phyloP scores from a whole-genome alignment of 169 alveolate species.

The Miamiensis avidus region DNA sequence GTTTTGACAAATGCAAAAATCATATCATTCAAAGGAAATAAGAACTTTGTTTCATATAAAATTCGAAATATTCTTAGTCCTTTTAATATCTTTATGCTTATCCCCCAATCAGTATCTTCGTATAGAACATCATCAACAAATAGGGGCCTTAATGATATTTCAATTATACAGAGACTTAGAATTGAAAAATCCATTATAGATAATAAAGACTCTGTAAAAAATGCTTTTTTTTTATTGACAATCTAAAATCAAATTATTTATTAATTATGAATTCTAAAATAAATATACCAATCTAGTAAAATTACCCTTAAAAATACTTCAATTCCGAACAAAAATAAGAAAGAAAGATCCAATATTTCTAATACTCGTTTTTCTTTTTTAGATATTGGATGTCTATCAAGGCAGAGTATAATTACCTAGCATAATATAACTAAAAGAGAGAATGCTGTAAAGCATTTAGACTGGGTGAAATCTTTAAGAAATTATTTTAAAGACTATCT shows the following conservation, averaged over 20 bases:
- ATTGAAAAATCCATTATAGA: background rate
- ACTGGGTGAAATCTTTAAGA: too few relatives aligned
- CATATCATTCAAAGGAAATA: background rate
- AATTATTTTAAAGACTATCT: too few relatives aligned
- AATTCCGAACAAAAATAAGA: too few relatives aligned
- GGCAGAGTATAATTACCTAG: background rate
- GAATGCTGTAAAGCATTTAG: background rate
- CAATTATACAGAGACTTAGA: background rate
- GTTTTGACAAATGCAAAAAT: background rate
- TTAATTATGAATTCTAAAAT: too few relatives aligned
- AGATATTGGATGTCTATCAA: background rate
- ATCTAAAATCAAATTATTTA: too few relatives aligned
- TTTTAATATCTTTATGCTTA: background rate
- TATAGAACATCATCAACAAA: background rate
- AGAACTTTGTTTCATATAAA: background rate
- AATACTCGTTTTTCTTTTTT: background rate
- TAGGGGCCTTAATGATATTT: background rate
- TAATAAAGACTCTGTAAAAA: background rate
- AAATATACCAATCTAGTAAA: too few relatives aligned
- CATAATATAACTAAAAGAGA: background rate
- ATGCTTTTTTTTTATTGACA: background rate
- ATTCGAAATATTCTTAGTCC: background rate
- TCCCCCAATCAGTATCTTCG: background rate
- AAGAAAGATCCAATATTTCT: background rate
- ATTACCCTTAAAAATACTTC: background rate